Evolutionary conservation across 768 basidiomycete species (phyloP).

Genomic region (Hygrophorus pudorinus): DNA sequence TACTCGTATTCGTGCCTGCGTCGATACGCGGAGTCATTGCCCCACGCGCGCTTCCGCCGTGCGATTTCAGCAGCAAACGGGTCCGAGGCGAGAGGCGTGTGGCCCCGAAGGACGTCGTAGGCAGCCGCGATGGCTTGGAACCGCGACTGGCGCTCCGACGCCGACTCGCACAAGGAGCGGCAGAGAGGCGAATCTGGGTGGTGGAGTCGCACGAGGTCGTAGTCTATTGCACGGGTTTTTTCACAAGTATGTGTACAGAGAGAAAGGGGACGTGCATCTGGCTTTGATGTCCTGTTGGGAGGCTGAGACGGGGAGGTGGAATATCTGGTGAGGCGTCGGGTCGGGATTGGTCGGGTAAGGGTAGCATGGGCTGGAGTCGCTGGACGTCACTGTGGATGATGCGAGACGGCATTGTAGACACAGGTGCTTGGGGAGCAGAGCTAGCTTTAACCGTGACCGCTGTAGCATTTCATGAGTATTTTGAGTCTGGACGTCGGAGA

Average conservation of each 20-base stretch:
- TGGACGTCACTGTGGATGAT: not conserved
- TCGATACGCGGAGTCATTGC: too few relatives aligned
- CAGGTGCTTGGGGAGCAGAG: too few relatives aligned
- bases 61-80: conserved; percentile 7
- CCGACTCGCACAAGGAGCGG: conserved; percentile 24
- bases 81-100: conserved; percentile 18
- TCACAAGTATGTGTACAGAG: not conserved
- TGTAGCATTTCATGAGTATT: too few relatives aligned
- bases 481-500: too few relatives aligned
- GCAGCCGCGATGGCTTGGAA: conserved; percentile 64
- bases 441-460: too few relatives aligned
- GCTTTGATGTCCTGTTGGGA: conserved; percentile 44
- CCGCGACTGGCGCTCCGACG: conserved; percentile 46
- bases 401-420: too few relatives aligned
- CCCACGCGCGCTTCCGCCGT: too few relatives aligned
- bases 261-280: conserved; percentile 33
- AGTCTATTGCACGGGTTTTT: conserved; percentile 36
- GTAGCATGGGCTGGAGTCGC: conserved; percentile 21
- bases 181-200: conserved; percentile 58
- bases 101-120: conserved; percentile 54
- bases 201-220: conserved; percentile 70
- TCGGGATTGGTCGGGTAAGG: conserved; percentile 41
- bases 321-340: conserved; percentile 55
- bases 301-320: conserved; percentile 46
- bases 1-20: too few relatives aligned